phyloP scores from a whole-genome alignment of 805 yeast species.

The Barnettozyma wickerhamii region DNA sequence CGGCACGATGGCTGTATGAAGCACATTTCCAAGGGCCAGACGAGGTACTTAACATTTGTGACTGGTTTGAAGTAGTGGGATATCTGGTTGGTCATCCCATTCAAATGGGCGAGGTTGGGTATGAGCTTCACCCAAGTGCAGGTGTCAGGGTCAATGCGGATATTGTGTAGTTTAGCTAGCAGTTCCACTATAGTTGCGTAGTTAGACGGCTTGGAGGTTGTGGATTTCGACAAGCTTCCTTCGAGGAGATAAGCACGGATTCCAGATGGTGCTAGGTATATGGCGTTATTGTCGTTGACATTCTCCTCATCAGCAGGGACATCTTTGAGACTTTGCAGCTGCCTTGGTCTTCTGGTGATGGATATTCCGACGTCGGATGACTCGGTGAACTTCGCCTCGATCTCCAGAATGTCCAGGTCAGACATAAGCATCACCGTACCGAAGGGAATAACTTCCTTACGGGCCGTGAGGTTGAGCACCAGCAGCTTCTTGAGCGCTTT shows the following conservation, averaged over 20 bases:
- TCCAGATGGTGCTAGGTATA: slow-evolving; percentile 54
- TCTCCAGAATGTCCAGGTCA: slow-evolving; percentile 31
- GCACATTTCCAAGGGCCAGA: slow-evolving; percentile 74
- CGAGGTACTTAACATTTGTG: slow-evolving; percentile 48
- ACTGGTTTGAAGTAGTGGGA: slow-evolving; percentile 51
- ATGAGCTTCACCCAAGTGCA: slow-evolving; percentile 59
- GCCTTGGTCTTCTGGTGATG: slow-evolving; percentile 27
- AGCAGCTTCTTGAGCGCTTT: slow-evolving; percentile 45
- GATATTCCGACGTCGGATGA: slow-evolving; percentile 40
- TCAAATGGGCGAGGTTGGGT: slow-evolving; percentile 65
- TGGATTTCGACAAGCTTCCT: slow-evolving; percentile 30
- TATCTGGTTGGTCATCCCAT: slow-evolving; percentile 61
- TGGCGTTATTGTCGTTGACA: slow-evolving; percentile 31
- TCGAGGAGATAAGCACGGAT: slow-evolving; percentile 43
- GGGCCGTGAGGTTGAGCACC: slow-evolving; percentile 28
- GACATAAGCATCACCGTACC: slow-evolving; percentile 40
- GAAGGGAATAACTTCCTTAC: slow-evolving; percentile 41
- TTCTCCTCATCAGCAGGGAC: slow-evolving; percentile 9
- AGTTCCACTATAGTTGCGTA: slow-evolving; percentile 33
- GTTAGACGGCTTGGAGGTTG: slow-evolving; percentile 39
- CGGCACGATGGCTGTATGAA: slow-evolving; percentile 42
- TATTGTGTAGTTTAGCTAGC: slow-evolving; percentile 32
- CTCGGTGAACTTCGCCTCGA: slow-evolving; percentile 45
- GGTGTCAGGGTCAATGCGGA: slow-evolving; percentile 15
- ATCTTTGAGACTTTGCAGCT: slow-evolving; percentile 30